These are phyloP conservation scores for Colletotrichum acutatum DNA, from an alignment of 2,329 filamentous ascomycete species.

Conservation along the genomic window DNA sequence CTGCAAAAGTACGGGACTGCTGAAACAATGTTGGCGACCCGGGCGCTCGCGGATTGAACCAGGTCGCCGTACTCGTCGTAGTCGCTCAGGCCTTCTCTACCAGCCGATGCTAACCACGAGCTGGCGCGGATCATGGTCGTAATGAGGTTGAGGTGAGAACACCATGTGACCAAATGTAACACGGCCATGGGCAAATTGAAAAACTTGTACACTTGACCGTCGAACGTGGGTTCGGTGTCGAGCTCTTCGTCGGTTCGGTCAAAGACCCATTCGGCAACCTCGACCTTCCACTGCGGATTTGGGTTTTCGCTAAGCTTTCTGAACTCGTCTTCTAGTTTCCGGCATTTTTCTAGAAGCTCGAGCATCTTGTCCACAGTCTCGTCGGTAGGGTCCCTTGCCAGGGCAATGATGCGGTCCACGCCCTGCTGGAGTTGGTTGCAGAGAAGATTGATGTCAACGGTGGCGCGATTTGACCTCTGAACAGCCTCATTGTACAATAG, in stretches of 20 bases:
- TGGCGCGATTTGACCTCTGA: conserved; percentile 26
- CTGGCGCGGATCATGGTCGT: conserved; percentile 34
- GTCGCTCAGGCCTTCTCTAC: neutral
- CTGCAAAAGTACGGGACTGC: conserved; percentile 37
- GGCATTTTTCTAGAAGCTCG: conserved; percentile 17
- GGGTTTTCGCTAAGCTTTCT: conserved; percentile 17
- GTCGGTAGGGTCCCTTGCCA: conserved; percentile 5
- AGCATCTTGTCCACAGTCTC: conserved; percentile 16
- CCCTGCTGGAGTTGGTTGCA: conserved; percentile 35
- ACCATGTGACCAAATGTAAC: conserved; percentile 35
- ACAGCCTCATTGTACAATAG: conserved; percentile 33
- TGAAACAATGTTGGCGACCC: conserved; percentile 36
- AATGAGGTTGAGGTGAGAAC: conserved; percentile 36
- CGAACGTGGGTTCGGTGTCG: conserved; percentile 25
- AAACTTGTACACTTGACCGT: conserved; percentile 37
- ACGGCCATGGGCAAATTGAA: conserved; percentile 36
- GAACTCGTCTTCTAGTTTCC: conserved; percentile 26
- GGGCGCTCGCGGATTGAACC: conserved; percentile 4
- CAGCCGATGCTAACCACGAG: conserved; percentile 36
- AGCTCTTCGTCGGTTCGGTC: conserved; percentile 34
- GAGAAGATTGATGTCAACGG: conserved; percentile 34
- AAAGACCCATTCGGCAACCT: conserved; percentile 28
- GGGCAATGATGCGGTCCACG: conserved; percentile 26
- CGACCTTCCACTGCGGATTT: conserved; percentile 25
- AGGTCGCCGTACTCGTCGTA: conserved; percentile 35